Evolutionary conservation across 768 basidiomycete genomes (phyloP).

Genomic region (Boletus coccyginus): DNA sequence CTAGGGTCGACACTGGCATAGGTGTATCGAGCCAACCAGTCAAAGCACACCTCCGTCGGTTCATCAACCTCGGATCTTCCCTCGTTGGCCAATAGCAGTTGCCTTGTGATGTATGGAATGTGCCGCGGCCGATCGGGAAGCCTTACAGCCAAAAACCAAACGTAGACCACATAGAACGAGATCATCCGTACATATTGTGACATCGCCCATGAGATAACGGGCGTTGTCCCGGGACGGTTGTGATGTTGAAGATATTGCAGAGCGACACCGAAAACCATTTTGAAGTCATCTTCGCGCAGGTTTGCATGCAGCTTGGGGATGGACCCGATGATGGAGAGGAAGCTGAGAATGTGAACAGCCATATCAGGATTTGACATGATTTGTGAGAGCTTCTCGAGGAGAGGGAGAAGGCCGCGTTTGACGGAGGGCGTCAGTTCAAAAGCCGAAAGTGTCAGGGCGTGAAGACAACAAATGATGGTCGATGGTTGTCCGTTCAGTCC

Average conservation of each 20-base stretch:
- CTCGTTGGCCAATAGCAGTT: conserved; percentile 84
- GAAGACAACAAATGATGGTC: conserved; percentile 85
- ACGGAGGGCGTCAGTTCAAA: conserved; percentile 85
- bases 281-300: conserved; percentile 87
- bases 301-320: conserved; percentile 79
- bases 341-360: conserved; percentile 94
- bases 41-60: conserved; percentile 93
- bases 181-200: conserved; percentile 89
- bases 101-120: conserved; percentile 81
- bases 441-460: conserved; percentile 82
- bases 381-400: conserved; percentile 83
- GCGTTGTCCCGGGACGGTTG: conserved; percentile 58
- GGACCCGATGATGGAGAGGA: conserved; percentile 84
- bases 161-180: conserved; percentile 87
- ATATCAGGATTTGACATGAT: conserved; percentile 94
- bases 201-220: conserved; percentile 76
- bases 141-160: conserved; percentile 91
- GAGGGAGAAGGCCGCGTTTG: conserved; percentile 72
- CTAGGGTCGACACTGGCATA: conserved; percentile 93
- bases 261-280: conserved; percentile 92
- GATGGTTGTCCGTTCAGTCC: conserved; percentile 69
- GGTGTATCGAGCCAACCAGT: conserved; percentile 94
- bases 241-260: conserved; percentile 92
- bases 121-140: conserved; percentile 78
- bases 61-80: conserved; percentile 74